A percentile compares a stretch with the other conserved stretches of the same genome.
These are phyloP conservation scores for Pythium sukuiense DNA, from an alignment of 352 stramenopile species.

Conservation along the genomic window DNA sequence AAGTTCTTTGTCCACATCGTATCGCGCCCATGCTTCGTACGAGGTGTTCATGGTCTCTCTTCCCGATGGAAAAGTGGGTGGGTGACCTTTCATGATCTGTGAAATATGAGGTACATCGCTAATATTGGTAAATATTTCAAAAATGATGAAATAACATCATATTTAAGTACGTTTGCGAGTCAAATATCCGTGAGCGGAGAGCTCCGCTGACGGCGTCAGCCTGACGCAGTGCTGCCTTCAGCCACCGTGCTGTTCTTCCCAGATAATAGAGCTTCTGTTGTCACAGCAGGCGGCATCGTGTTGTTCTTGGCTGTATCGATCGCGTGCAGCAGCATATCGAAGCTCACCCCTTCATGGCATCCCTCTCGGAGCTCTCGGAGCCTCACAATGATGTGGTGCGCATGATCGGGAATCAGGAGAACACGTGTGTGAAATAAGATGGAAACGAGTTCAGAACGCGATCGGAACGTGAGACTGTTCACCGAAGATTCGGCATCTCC, in stretches of 20 bases:
- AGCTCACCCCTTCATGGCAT: slow-evolving; percentile 33
- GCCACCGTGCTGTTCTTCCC: not conserved
- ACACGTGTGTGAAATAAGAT: too few species aligned
- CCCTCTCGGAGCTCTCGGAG: too few species aligned
- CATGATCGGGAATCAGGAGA: not conserved
- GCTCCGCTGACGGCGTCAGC: not conserved
- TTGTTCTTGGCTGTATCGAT: slow-evolving; percentile 43
- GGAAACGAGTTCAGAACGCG: not conserved
- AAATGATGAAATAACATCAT: too few species aligned
- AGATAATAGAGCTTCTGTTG: not conserved
- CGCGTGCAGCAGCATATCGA: slow-evolving; percentile 68
- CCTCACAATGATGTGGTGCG: too few species aligned
- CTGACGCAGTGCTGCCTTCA: not conserved
- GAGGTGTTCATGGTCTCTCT: slow-evolving; percentile 27
- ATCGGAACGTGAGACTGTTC: not conserved
- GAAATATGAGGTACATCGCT: not conserved
- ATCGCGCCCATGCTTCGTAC: slow-evolving; percentile 63
- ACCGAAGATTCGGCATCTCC: not conserved
- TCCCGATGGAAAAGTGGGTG: not conserved
- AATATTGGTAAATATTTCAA: not conserved
- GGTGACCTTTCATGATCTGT: not conserved
- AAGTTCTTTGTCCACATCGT: slow-evolving; percentile 70
- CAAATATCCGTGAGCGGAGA: not conserved
- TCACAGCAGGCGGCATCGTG: not conserved
- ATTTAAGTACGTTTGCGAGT: too few species aligned